Evolutionary conservation across 192 early-diverging fungal species (phyloP).

Genomic region (Kickxella alabastrina): DNA sequence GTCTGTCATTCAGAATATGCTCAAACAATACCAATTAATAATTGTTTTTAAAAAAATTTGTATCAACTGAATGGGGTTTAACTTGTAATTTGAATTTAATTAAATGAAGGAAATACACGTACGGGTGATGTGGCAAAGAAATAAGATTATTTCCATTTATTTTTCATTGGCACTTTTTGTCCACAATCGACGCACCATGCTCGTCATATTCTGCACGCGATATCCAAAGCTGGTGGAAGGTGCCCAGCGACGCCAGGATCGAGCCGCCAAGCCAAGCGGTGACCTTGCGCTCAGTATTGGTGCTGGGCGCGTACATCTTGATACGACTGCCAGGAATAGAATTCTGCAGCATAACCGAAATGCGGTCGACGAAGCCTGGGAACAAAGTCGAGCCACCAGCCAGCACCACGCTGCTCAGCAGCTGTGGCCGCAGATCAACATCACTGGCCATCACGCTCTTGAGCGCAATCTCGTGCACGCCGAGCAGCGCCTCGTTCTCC

Average conservation of each 20-base stretch:
- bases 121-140: no score
- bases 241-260: slow-evolving; percentile 88
- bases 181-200: slow-evolving; percentile 74
- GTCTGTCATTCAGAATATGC: no score
- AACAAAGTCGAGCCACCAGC: slow-evolving; percentile 88
- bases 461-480: slow-evolving; percentile 71
- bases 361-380: slow-evolving; percentile 82
- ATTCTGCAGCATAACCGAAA: slow-evolving; percentile 41
- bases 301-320: slow-evolving; percentile 75
- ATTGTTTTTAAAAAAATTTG: no score
- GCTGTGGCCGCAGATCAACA: slow-evolving; percentile 76
- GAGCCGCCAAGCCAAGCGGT: slow-evolving; percentile 98
- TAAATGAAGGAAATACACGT: no score
- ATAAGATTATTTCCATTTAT: no score
- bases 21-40: no score
- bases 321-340: slow-evolving; percentile 56
- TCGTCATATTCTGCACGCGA: slow-evolving; percentile 95
- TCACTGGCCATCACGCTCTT: slow-evolving; percentile 77
- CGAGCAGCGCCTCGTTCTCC: slow-evolving; percentile 28
- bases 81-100: no score
- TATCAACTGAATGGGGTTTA: no score
- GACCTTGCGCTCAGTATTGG: slow-evolving; percentile 80
- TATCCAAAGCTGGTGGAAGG: slow-evolving; percentile 99
- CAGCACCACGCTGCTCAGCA: slow-evolving; percentile 79
- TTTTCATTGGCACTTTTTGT: slow-evolving; percentile 81